Percentiles rank a stretch among this genome's conserved stretches.
Conservation (phyloP, 169 alveolate genomes). For the Ichthyophthirius multifiliis region DNA sequence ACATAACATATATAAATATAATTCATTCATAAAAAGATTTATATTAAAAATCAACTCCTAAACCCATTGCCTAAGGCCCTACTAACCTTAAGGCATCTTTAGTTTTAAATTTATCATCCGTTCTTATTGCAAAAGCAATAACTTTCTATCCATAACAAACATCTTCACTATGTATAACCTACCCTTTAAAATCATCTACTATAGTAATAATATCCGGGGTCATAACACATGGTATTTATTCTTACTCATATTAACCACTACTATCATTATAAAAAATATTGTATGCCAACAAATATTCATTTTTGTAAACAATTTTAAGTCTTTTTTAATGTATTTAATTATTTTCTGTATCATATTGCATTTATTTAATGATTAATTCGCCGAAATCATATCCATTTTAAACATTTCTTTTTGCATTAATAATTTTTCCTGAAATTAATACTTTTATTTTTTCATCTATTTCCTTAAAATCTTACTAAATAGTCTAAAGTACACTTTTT, state of each 20-base stretch:
- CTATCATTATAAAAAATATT: not conserved
- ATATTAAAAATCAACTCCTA: constrained; percentile 47
- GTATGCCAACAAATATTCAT: not conserved
- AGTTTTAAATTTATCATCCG: not conserved
- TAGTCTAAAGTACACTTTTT: not conserved
- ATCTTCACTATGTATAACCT: not conserved
- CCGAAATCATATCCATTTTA: not conserved
- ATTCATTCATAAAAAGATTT: constrained; percentile 53
- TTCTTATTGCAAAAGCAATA: not conserved
- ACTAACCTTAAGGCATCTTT: constrained; percentile 27
- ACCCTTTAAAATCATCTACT: not conserved
- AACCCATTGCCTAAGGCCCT: constrained; percentile 42
- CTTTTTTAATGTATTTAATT: not conserved
- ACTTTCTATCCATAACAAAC: not conserved
- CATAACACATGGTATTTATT: not conserved
- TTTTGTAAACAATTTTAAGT: not conserved
- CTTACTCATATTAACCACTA: not conserved
- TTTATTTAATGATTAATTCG: not conserved
- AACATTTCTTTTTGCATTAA: not conserved
- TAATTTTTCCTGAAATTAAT: not conserved
- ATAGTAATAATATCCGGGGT: not conserved
- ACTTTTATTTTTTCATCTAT: not conserved
- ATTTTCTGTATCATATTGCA: not conserved
- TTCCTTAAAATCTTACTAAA: not conserved
- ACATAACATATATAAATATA: too few species aligned